Base-by-base conservation (phyloP, 2,329 filamentous ascomycete genomes). In the Curvularia spicifera region DNA sequence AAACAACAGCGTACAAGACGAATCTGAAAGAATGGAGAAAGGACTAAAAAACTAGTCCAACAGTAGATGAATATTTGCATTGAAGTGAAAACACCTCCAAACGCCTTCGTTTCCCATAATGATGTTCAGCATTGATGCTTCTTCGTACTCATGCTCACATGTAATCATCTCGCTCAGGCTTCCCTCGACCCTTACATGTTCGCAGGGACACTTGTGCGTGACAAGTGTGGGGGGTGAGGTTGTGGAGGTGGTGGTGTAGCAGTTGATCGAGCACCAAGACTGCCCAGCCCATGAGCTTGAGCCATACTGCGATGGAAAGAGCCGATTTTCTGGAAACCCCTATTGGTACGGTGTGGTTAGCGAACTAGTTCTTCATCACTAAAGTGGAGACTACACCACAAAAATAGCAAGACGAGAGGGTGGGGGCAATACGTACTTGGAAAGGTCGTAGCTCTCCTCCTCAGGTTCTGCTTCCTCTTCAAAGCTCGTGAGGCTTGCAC, bases 301-400 rank as follows among this genome's bases (percentile, higher is more conserved):
- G 71, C 71, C 53, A 75, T 70, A 53, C 59, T 73, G 28, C 70
- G 69, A 47, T 82, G 80, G 63, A 80, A 82, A 2, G 77, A 76
- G 28, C 80, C 80, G 49, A 82, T 82, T 33, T 79, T 79, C 61
- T 82, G 79, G 69, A 82, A 82, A 24, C 80, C 80, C 72, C 80
- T 82, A 26, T 49, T 49, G 22, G 22, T 20, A 59, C 24, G 13
- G 43, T 33, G 0, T 15, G 28, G 56, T 75, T 62, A 75, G 67
- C 31, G 48, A 53, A 13, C 3, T 15, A 8, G 4, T 39, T 15
- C 20, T n/a, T 37, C 22, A 35, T 20, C 29, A 22, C 5, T 39
- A 8, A 39, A 5, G 5, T 26, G 7, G 28, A 7, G 8, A n/a
- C 15, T 46, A 46, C 33, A 33, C 44, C 28, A 33, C 28, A 46